Evolutionary conservation across 164 flowering plant species (phyloP), one percentile per base, ranked within the genome.

Genomic region (Macadamia integrifolia): DNA sequence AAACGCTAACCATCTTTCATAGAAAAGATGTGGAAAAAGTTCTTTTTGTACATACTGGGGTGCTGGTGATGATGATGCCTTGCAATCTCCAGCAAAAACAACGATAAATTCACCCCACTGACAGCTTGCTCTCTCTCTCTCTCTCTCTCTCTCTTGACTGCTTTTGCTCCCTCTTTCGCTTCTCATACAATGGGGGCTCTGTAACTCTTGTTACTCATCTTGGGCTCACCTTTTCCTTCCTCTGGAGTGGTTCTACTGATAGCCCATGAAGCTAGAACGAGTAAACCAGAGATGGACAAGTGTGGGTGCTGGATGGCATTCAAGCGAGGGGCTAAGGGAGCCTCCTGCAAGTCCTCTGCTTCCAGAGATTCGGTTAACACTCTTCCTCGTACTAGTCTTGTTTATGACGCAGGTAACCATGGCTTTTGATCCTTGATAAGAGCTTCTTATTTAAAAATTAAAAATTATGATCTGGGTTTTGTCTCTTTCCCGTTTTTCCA

Each of bases 261-360:
- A 74, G 48, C 70, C 72, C 70, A 77, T 75, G 76, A 78, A 74
- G 29, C 60, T 32, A 65, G 9, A 44, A 23, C 14, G 50, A 68
- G 49, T 9, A 15, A 50, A 62, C 65, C 65, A 70, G 64, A 7
- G 1, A 77, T 78, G 90, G 84, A 74, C 53, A 84, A 86, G 72
- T 88, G 91, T 69, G 94, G 96, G 49, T 92, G 98, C 65, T 92
- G 94, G 93, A 77, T 87, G 52, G 82, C 83, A 42, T 70, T 90
- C 6, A 83, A 70, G 67, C 80, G 85, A 60, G 75, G 86, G 48
- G 85, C 81, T 72, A 75, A 75, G 62, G 85, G 81, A 52, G 23
- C 23, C 23, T 49, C 80, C 31, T 82, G 86, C 79, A 85, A 80
- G 40, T 67, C 94, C 72, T 79, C 90, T 74, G 76, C 78, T 76